A percentile compares a stretch with the other conserved stretches of the same genome.
Conservation (phyloP, 1,284 basidiomycete genomes). For the Marasmius oreades region DNA sequence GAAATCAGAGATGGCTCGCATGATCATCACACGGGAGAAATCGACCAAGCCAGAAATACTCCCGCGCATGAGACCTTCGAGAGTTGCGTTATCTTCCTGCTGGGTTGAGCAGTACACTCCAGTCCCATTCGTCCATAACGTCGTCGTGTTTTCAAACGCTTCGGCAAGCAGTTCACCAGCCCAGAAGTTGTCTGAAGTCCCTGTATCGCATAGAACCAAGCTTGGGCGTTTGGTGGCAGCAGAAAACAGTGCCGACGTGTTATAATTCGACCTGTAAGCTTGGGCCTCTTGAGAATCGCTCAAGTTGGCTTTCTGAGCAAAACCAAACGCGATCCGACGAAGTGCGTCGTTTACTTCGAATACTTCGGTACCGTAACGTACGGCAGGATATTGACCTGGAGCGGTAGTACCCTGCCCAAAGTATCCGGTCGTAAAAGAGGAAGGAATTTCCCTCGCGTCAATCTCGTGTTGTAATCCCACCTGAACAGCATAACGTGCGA, state of each 20-base stretch:
- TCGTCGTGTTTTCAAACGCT: conserved; percentile 39
- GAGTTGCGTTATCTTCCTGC: conserved; percentile 40
- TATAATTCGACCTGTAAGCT: conserved; percentile 33
- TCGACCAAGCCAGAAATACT: conserved; percentile 34
- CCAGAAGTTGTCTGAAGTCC: conserved; percentile 45
- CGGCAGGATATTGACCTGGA: conserved; percentile 28
- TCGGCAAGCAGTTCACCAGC: conserved; percentile 34
- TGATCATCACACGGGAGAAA: conserved; percentile 41
- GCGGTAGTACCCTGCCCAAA: conserved; percentile 29
- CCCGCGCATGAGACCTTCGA: conserved; percentile 34
- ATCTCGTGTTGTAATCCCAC: conserved; percentile 42
- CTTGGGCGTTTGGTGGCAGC: conserved; percentile 27
- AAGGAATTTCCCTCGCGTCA: conserved; percentile 40
- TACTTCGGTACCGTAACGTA: conserved; percentile 46
- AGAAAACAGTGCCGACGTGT: conserved; percentile 18
- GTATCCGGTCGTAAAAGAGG: conserved; percentile 38
- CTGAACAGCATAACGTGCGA: conserved; percentile 42
- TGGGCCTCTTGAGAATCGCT: conserved; percentile 31
- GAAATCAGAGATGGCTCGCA: conserved; percentile 43
- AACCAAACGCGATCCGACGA: conserved; percentile 28
- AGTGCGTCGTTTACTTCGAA: conserved; percentile 46
- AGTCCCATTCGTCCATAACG: conserved; percentile 32
- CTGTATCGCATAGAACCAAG: conserved; percentile 31
- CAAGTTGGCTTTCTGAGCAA: conserved; percentile 31
- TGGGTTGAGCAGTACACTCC: conserved; percentile 38